These are phyloP conservation scores for Anaeromyces robustus DNA, from an alignment of 192 early-diverging fungal genomes.

Conservation along the genomic window DNA sequence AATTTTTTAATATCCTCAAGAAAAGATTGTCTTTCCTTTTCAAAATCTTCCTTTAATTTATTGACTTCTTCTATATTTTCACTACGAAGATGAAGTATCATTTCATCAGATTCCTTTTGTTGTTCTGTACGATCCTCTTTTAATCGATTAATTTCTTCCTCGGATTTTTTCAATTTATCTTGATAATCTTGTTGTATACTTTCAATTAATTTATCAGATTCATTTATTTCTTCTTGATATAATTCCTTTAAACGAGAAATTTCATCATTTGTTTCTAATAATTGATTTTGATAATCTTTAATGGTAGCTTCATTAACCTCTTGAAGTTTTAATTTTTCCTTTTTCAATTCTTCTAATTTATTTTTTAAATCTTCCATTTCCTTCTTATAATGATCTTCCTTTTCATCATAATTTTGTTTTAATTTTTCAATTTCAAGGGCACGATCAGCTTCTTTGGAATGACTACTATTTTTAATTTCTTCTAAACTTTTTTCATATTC, in stretches of 20 bases:
- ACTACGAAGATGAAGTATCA: not conserved
- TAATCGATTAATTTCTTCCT: not conserved
- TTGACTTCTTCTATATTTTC: not conserved
- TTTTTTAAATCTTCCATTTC: not conserved
- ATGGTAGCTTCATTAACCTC: not conserved
- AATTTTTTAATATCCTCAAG: not conserved
- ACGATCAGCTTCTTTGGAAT: not conserved
- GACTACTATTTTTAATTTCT: not conserved
- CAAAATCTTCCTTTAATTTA: not conserved
- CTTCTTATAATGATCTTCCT: not conserved
- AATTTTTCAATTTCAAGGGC: not conserved
- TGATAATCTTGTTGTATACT: not conserved
- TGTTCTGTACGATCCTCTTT: not conserved
- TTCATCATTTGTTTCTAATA: not conserved
- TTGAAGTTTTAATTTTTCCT: not conserved
- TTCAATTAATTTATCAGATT: not conserved
- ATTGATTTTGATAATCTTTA: not conserved
- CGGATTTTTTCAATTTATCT: not conserved
- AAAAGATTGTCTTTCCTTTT: not conserved
- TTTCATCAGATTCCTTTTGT: not conserved
- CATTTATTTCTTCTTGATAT: not conserved
- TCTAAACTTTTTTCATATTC: not conserved
- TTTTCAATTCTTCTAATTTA: not conserved
- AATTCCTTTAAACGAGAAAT: not conserved
- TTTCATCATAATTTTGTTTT: not conserved